These are phyloP conservation scores for Blumeria hordei DNA, from an alignment of 2,329 filamentous ascomycete species.

Conservation along the genomic window DNA sequence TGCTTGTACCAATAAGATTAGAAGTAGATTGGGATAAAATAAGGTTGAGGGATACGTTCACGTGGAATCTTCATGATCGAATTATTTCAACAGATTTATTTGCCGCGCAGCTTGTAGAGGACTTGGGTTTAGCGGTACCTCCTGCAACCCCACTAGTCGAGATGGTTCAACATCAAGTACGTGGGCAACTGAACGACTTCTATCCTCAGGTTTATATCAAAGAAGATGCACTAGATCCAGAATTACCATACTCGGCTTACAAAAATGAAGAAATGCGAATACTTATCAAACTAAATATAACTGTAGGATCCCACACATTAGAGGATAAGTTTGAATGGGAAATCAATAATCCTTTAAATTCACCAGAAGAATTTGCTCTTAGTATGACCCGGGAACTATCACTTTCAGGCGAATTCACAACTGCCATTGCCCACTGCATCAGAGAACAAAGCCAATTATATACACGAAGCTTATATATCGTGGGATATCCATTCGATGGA, in stretches of 20 bases:
- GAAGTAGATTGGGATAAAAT: conserved; percentile 94
- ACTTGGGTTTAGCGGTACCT: conserved; percentile 58
- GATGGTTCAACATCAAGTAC: conserved; percentile 42
- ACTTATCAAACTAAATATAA: conserved; percentile 87
- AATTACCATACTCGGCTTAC: conserved; percentile 76
- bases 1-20: conserved; percentile 70
- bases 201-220: conserved; percentile 80
- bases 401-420: conserved; percentile 84
- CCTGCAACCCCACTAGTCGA: conserved; percentile 38
- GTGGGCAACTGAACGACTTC: conserved; percentile 78
- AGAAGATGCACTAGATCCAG: conserved; percentile 72
- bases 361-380: conserved; percentile 77
- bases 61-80: conserved; percentile 91
- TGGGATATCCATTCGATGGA: conserved; percentile 87
- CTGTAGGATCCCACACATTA: conserved; percentile 79
- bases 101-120: conserved; percentile 72
- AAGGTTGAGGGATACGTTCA: conserved; percentile 89
- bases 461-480: conserved; percentile 74
- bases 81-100: conserved; percentile 60
- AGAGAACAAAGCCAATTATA: conserved; percentile 90
- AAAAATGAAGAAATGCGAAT: conserved; percentile 99
- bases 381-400: conserved; percentile 79
- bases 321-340: conserved; percentile 99
- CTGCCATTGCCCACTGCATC: conserved; percentile 92
- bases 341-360: conserved; percentile 84